These are phyloP conservation scores for Ampelomyces quisqualis DNA, from an alignment of 2,329 filamentous ascomycete genomes.

Conservation along the genomic window DNA sequence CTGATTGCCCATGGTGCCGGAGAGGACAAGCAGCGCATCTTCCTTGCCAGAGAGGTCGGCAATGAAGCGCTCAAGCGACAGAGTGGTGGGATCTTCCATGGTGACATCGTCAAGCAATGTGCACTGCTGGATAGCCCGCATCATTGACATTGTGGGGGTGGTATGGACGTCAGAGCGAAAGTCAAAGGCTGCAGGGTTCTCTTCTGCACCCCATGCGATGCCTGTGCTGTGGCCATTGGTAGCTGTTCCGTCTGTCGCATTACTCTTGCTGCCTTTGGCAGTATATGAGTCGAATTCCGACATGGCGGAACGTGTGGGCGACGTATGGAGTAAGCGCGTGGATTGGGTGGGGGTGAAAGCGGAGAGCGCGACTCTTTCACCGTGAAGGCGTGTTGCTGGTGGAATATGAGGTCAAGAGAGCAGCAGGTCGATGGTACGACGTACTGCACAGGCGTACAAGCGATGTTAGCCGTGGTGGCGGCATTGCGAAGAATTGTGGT, in stretches of 20 bases:
- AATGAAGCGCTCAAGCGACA: constrained; percentile 71
- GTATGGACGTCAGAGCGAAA: constrained; percentile 52
- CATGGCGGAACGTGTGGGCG: constrained; percentile 25
- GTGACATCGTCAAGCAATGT: constrained; percentile 84
- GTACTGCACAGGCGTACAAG: constrained; percentile 31
- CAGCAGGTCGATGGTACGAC: constrained; percentile 26
- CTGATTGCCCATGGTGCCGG: constrained; percentile 94
- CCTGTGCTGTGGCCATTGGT: constrained; percentile 28
- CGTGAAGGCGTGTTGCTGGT: constrained; percentile 18
- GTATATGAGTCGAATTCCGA: constrained; percentile 35
- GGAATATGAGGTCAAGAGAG: constrained; percentile 31
- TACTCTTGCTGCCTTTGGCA: constrained; percentile 27
- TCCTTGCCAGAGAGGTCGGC: constrained; percentile 74
- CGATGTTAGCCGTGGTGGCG: constrained; percentile 20
- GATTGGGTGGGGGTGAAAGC: constrained; percentile 11
- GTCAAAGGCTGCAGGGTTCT: constrained; percentile 58
- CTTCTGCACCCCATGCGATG: constrained; percentile 42
- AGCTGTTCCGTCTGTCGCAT: background rate
- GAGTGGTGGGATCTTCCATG: constrained; percentile 76
- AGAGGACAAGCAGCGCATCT: constrained; percentile 76
- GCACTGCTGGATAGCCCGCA: constrained; percentile 71
- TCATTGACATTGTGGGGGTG: constrained; percentile 63
- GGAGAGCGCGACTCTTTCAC: constrained; percentile 8
- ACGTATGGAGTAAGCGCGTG: constrained; percentile 17
- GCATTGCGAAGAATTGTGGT: constrained; percentile 23